phyloP scores from a whole-genome alignment of 768 basidiomycete genomes.

The Gloeopeniophorella convolvens region DNA sequence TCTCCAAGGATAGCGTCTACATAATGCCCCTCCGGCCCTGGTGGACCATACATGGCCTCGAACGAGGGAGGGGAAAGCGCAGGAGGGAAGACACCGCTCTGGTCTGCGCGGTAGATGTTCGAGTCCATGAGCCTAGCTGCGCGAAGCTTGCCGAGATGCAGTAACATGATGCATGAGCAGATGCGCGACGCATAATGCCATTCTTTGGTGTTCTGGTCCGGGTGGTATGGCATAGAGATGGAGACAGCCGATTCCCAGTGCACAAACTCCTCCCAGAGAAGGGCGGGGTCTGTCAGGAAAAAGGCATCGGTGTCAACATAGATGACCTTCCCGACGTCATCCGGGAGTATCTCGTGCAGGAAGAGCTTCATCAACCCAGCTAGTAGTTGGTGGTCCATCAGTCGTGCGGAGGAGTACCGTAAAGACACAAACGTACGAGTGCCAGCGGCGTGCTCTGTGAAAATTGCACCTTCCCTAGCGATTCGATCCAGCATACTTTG shows the following conservation, averaged over 20 bases:
- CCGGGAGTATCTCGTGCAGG: constrained; percentile 44
- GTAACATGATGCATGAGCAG: constrained; percentile 49
- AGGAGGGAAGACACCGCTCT: constrained; percentile 22
- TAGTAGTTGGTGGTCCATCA: constrained; percentile 18
- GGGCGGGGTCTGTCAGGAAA: constrained; percentile 40
- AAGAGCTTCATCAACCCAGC: constrained; percentile 50
- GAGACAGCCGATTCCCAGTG: constrained; percentile 31
- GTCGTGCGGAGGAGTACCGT: not conserved
- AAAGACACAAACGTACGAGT: constrained; percentile 33
- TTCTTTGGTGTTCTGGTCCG: constrained; percentile 33
- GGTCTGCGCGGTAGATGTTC: constrained; percentile 30
- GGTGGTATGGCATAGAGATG: constrained; percentile 40
- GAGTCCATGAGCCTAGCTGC: constrained; percentile 43
- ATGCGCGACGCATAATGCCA: constrained; percentile 44
- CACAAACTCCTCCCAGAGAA: constrained; percentile 40
- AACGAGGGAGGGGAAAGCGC: constrained; percentile 40
- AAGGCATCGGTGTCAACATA: constrained; percentile 48
- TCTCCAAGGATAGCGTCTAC: constrained; percentile 43
- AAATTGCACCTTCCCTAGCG: constrained; percentile 39
- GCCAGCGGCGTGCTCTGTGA: constrained; percentile 42
- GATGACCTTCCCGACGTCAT: constrained; percentile 38
- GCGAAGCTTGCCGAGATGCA: constrained; percentile 41
- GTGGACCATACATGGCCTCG: constrained; percentile 37
- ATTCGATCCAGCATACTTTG: constrained; percentile 39
- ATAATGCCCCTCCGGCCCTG: constrained; percentile 33